Percentiles rank a stretch among this genome's conserved stretches.
Conservation (phyloP, 1,139 yeast genomes). For the Diutina mesorugosa region DNA sequence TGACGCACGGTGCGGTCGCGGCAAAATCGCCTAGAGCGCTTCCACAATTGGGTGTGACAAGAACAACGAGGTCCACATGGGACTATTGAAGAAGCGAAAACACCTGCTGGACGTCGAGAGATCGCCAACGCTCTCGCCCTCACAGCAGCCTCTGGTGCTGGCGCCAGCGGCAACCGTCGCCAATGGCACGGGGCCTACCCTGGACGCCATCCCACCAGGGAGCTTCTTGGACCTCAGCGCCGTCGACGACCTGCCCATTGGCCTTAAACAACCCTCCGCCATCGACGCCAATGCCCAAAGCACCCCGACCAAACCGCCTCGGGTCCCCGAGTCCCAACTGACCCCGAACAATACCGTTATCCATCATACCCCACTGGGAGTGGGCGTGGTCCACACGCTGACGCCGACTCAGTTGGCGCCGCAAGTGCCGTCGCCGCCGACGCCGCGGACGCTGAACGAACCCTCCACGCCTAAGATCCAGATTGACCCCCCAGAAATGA, state of each 20-base stretch:
- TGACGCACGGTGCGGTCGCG: not conserved
- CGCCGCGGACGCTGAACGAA: not conserved
- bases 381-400: not conserved
- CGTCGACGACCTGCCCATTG: not conserved
- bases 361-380: not conserved
- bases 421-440: not conserved
- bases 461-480: not conserved
- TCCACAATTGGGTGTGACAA: not conserved
- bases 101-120: not conserved
- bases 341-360: constrained; percentile 1
- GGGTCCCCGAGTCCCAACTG: not conserved
- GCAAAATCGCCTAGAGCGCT: not conserved
- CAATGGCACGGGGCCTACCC: not conserved
- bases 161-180: not conserved
- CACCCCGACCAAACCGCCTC: not conserved
- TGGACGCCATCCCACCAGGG: not conserved
- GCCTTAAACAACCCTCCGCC: not conserved
- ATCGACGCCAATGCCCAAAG: not conserved
- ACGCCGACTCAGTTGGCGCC: not conserved
- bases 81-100: not conserved
- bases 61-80: not conserved
- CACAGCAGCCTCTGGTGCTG: not conserved
- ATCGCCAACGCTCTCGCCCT: not conserved
- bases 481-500: not conserved
- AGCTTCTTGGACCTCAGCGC: not conserved